These are phyloP conservation scores for Leccinum subatratum DNA, from an alignment of 1,284 basidiomycete species.

Conservation along the genomic window DNA sequence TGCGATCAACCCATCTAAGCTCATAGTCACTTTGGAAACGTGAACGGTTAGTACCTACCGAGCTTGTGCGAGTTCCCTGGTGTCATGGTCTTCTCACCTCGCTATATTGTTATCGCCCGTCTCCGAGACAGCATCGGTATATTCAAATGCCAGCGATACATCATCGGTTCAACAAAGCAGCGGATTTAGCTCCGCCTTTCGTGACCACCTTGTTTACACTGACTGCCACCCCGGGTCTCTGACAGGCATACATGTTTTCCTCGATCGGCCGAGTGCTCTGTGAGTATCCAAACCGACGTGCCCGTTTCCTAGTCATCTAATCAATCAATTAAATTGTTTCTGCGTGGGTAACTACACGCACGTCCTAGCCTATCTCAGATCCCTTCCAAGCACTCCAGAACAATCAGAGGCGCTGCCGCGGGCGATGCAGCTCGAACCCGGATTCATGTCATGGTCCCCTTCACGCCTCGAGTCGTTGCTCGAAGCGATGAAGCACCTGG, in stretches of 20 bases:
- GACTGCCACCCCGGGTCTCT: constrained; percentile 48
- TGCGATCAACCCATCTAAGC: constrained; percentile 49
- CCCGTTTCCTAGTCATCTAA: constrained; percentile 1
- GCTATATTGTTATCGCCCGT: constrained; percentile 50
- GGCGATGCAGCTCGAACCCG: constrained; percentile 50
- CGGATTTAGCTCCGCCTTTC: constrained; percentile 40
- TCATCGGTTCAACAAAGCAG: constrained; percentile 31
- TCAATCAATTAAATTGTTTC: background rate
- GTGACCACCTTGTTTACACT: constrained; percentile 56
- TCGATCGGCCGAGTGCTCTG: constrained; percentile 73
- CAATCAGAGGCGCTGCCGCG: constrained; percentile 55
- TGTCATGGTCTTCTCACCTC: constrained; percentile 63
- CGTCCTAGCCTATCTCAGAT: constrained; percentile 65
- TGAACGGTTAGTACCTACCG: constrained; percentile 52
- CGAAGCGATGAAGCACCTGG: constrained; percentile 31
- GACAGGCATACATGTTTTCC: constrained; percentile 59
- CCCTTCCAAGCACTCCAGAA: constrained; percentile 42
- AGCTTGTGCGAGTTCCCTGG: constrained; percentile 61
- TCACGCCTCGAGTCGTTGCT: constrained; percentile 59
- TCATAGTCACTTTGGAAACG: constrained; percentile 68
- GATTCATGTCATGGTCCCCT: constrained; percentile 24
- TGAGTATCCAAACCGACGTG: constrained; percentile 39
- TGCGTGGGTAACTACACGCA: constrained; percentile 52
- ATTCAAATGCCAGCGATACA: constrained; percentile 44
- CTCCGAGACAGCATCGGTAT: constrained; percentile 47